A percentile compares a stretch with the other conserved stretches of the same genome.
Evolutionary conservation across 805 yeast genomes (phyloP).

Genomic region (Nakazawaea ishiwadae): DNA sequence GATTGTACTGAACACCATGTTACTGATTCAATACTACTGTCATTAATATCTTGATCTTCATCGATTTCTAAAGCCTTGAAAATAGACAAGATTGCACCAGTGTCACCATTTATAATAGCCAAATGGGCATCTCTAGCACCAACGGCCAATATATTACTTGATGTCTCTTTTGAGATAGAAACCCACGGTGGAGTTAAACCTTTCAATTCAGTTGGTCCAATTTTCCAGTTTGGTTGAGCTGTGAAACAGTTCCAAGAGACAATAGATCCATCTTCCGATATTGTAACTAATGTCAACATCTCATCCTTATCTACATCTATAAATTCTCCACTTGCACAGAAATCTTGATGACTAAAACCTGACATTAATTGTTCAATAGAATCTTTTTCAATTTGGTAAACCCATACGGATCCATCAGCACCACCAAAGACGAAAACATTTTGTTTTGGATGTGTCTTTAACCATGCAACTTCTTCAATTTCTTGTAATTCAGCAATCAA

Average conservation of each 20-base stretch:
- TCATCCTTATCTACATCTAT: slow-evolving; percentile 55
- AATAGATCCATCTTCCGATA: slow-evolving; percentile 81
- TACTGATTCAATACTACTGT: slow-evolving; percentile 74
- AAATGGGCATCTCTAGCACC: slow-evolving; percentile 89
- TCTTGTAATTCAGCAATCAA: slow-evolving; percentile 69
- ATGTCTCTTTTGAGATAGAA: slow-evolving; percentile 50
- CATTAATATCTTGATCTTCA: slow-evolving; percentile 53
- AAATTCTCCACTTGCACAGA: slow-evolving; percentile 78
- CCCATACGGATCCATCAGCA: slow-evolving; percentile 92
- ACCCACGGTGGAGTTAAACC: slow-evolving; percentile 90
- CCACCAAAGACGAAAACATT: slow-evolving; percentile 87
- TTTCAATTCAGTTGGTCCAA: slow-evolving; percentile 61
- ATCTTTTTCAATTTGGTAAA: slow-evolving; percentile 62
- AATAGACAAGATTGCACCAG: slow-evolving; percentile 64
- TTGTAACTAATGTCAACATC: slow-evolving; percentile 61
- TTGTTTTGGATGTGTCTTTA: slow-evolving; percentile 72
- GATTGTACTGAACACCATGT: slow-evolving; percentile 65
- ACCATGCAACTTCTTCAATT: slow-evolving; percentile 87
- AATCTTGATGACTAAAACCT: slow-evolving; percentile 76
- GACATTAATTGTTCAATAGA: slow-evolving; percentile 66
- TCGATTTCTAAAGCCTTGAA: slow-evolving; percentile 60
- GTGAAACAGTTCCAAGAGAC: slow-evolving; percentile 90
- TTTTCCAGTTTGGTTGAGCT: slow-evolving; percentile 61
- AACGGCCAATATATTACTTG: slow-evolving; percentile 53
- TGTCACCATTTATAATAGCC: slow-evolving; percentile 69